Conservation (phyloP, 169 alveolate species). For the Eimeria brunetti region DNA sequence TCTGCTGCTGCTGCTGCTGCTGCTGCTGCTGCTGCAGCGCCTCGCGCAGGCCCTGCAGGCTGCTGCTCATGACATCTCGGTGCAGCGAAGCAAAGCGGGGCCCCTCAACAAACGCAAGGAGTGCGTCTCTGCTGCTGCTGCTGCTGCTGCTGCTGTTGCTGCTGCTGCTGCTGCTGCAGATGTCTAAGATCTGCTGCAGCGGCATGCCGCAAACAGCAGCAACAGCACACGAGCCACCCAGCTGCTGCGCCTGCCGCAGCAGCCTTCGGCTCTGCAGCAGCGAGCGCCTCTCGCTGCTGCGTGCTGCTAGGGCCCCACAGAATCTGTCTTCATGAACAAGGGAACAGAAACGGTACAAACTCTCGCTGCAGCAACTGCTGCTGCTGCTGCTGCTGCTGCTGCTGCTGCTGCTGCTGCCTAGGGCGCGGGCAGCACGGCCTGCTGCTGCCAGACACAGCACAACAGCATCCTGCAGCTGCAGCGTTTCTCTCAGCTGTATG, state of each 20-base stretch:
- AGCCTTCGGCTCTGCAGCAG: conserved; percentile 76
- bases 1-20: conserved; percentile 62
- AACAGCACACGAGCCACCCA: conserved; percentile 70
- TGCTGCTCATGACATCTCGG: conserved; percentile 69
- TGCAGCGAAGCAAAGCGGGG: conserved; percentile 68
- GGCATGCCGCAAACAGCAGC: conserved; percentile 49
- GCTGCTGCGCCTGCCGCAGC: conserved; percentile 77
- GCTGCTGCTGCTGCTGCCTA: conserved; percentile 40
- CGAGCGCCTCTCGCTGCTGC: conserved; percentile 78
- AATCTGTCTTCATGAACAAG: conserved; percentile 51
- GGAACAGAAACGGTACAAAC: conserved; percentile 48
- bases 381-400: conserved; percentile 15
- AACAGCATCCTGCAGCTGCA: conserved; percentile 69
- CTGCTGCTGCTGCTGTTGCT: conserved; percentile 4
- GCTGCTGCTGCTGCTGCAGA: conserved; percentile 16
- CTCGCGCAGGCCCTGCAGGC: conserved; percentile 45
- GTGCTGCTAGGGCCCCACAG: conserved; percentile 75
- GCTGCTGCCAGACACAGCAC: conserved; percentile 58
- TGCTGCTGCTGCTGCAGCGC: conserved; percentile 68
- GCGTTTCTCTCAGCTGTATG: conserved; percentile 30
- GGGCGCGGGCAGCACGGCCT: conserved; percentile 8
- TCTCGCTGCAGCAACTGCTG: conserved; percentile 19
- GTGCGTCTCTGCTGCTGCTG: conserved; percentile 18
- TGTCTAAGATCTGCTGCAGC: conserved; percentile 31
- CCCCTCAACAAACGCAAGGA: conserved; percentile 26